These are phyloP conservation scores for Rhizopogon vesiculosus DNA, from an alignment of 768 basidiomycete species.

Conservation along the genomic window DNA sequence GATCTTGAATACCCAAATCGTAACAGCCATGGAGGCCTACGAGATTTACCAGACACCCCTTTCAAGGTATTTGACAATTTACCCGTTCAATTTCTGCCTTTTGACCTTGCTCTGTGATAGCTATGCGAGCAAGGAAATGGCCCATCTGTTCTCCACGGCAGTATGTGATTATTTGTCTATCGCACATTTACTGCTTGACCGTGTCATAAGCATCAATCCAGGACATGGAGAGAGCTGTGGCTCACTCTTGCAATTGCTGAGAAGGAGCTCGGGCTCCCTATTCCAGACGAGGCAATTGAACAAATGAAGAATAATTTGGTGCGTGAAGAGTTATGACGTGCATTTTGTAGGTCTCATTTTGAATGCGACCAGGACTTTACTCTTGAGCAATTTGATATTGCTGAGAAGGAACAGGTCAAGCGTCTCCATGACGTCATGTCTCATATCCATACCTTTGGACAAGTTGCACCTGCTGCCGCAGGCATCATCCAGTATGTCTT, in stretches of 20 bases:
- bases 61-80: constrained; percentile 49
- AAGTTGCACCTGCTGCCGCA: constrained; percentile 89
- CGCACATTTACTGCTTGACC: background rate
- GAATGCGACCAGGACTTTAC: constrained; percentile 61
- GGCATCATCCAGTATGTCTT: constrained; percentile 86
- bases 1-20: no score
- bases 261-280: constrained; percentile 89
- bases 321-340: background rate
- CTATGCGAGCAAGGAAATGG: constrained; percentile 99
- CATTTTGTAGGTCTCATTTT: constrained; percentile 4
- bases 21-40: constrained; percentile 48
- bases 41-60: constrained; percentile 80
- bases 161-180: constrained; percentile 40
- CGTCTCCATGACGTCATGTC: constrained; percentile 99
- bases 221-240: constrained; percentile 95
- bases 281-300: constrained; percentile 85
- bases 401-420: constrained; percentile 94
- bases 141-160: constrained; percentile 90
- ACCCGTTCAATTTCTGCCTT: background rate
- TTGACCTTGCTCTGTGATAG: constrained; percentile 47
- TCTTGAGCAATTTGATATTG: constrained; percentile 85
- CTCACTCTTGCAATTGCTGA: constrained; percentile 94
- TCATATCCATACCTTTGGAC: constrained; percentile 96
- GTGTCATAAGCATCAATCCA: constrained; percentile 75
- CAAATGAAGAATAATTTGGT: constrained; percentile 96